Evolutionary conservation across 2,329 filamentous ascomycete species (phyloP).

Genomic region (Epichloe baconii): DNA sequence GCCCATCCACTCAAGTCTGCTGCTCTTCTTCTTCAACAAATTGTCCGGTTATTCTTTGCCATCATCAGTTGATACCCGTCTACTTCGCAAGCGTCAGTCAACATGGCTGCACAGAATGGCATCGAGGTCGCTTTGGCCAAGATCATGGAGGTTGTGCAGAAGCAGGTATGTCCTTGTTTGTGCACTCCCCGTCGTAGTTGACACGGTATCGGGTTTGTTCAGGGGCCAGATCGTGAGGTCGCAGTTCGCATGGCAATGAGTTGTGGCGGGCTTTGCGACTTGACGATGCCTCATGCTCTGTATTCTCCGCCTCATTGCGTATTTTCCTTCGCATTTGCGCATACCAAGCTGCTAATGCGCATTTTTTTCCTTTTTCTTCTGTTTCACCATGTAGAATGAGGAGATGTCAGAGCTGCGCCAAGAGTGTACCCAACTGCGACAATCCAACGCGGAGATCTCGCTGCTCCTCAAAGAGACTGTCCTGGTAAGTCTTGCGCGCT

Average conservation of each 20-base stretch:
- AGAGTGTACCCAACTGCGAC: slow-evolving; percentile 13
- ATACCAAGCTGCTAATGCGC: background rate
- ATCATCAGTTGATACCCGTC: background rate
- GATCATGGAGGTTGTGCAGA: slow-evolving; percentile 12
- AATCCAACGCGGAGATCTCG: slow-evolving; percentile 12
- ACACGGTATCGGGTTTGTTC: slow-evolving; percentile 2
- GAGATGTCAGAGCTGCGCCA: slow-evolving; percentile 12
- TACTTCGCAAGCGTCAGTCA: background rate
- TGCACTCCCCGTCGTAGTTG: background rate
- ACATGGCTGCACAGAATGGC: slow-evolving; percentile 8
- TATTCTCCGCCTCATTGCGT: background rate
- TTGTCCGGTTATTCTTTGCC: background rate
- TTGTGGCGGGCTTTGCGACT: background rate
- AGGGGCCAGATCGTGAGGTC: background rate
- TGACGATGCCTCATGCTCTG: background rate
- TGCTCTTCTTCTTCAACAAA: background rate
- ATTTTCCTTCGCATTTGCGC: background rate
- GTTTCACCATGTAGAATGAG: slow-evolving; percentile 8
- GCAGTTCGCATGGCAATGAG: background rate
- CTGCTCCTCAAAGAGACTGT: slow-evolving; percentile 11
- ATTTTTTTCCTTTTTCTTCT: background rate
- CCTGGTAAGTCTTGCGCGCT: slow-evolving; percentile 6
- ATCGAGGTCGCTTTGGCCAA: slow-evolving; percentile 11
- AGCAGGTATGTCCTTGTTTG: slow-evolving; percentile 8
- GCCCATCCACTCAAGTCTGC: background rate